Evolutionary conservation across 2,329 filamentous ascomycete species (phyloP).

Genomic region (Fusarium denticulatum): DNA sequence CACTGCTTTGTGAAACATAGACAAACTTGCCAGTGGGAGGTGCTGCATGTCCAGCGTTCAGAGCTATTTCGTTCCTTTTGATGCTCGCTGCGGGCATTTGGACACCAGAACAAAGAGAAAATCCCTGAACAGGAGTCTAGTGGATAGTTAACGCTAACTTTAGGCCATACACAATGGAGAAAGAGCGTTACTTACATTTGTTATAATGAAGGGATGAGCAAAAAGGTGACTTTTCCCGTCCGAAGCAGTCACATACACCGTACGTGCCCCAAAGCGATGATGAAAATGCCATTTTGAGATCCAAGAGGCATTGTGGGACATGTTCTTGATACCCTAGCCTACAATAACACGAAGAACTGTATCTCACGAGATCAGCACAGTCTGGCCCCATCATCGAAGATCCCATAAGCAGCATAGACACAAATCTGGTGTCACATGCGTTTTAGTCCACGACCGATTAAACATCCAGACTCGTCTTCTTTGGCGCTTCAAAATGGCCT

Average conservation of each 20-base stretch:
- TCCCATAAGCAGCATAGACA: background rate
- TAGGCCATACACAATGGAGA: background rate
- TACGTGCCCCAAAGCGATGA: too few relatives aligned
- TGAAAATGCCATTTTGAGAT: too few relatives aligned
- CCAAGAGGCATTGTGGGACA: too few relatives aligned
- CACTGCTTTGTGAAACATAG: accelerated
- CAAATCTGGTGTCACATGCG: background rate
- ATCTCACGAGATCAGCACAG: background rate
- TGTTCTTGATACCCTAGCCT: background rate
- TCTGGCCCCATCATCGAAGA: accelerated
- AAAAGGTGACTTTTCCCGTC: background rate
- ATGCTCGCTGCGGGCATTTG: accelerated
- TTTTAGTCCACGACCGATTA: accelerated
- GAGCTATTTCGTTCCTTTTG: background rate
- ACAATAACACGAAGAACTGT: background rate
- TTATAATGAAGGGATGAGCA: background rate
- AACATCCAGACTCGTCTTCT: too few relatives aligned
- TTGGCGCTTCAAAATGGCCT: too few relatives aligned
- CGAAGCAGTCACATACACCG: accelerated
- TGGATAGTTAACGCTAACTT: too few relatives aligned
- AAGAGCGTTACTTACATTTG: background rate
- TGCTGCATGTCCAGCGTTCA: accelerated
- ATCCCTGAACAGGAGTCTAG: background rate
- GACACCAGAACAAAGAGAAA: background rate
- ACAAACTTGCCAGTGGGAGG: background rate